A percentile compares a stretch with the other conserved stretches of the same genome.
Conservation (phyloP, 2,329 filamentous ascomycete species). For the Trichocomaceae sp. region DNA sequence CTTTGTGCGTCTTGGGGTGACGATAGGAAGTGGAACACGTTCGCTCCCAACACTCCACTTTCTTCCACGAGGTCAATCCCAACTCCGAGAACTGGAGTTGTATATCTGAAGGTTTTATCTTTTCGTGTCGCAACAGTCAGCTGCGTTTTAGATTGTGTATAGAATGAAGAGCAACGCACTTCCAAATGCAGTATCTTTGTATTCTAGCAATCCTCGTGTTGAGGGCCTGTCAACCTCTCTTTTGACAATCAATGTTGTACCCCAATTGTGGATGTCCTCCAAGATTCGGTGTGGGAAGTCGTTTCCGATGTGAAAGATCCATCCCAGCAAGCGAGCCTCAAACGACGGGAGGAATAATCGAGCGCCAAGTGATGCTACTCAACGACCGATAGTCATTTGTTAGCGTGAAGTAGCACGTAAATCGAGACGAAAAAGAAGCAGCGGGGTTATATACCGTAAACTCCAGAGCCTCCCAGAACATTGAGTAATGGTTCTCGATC, state of each 20-base stretch:
- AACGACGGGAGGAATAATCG: not conserved
- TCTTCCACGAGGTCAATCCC: no score
- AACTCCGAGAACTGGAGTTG: no score
- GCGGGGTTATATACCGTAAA: slow-evolving; percentile 27
- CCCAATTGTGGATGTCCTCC: not conserved
- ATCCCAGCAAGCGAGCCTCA: not conserved
- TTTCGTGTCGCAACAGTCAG: no score
- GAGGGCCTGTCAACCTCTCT: not conserved
- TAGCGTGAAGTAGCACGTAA: no score
- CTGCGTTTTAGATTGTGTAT: no score
- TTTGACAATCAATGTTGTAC: not conserved
- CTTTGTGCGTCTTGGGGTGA: no score
- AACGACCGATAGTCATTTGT: no score
- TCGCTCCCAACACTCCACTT: no score
- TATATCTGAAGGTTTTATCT: no score
- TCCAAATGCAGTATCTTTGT: not conserved
- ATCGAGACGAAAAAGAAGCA: no score
- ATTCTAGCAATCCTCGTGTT: not conserved
- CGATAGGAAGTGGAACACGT: no score
- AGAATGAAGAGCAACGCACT: no score
- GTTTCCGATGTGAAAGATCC: not conserved
- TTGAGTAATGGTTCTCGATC: slow-evolving; percentile 19
- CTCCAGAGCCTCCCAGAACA: slow-evolving; percentile 29
- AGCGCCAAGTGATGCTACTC: slow-evolving; percentile 2
- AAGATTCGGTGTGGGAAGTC: not conserved